Base-by-base conservation (phyloP, 257 asterid species). In the Lithospermum erythrorhizon region DNA sequence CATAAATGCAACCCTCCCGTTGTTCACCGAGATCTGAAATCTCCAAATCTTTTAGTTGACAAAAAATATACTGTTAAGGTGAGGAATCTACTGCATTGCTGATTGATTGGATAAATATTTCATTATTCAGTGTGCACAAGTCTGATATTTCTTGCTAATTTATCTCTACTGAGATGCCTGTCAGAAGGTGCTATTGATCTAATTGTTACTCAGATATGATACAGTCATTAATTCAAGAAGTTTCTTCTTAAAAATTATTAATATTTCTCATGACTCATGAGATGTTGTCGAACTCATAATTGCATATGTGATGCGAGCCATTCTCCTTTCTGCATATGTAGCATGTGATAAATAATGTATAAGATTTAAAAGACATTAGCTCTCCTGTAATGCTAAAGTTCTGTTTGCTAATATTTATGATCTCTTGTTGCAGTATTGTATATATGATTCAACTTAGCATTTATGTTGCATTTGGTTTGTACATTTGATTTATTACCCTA, bases 1-100 rank as follows among this genome's bases (percentile, higher is more conserved):
- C 97, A 90, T 75, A 87, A 78, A 70, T 78, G 80, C 71, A 90
- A 79, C 59, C 97, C 97, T 71, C 97, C 97, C 30, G 71, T 90
- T 74, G 96, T 90, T 76, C 97, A 90, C 52, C 79, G 97, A 13
- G 97, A 90, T 76, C 71, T 90, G 69, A 90, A 90, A 78, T 90
- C 97, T 70, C 97, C 97, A 47, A 90, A 90, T 82, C 96, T 90
- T 61, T 72, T 90, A 64, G 96, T 91, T 71, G 98, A 91, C 84
- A 91, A 56, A 62, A 91, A 86, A 78, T 91, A 84, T 57, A 91
- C 98, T 8, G 98, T 88, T 72, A 91, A 91, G 95, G 98, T 91
- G 74, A 78, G 80, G 61, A 35, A 22, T 69, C 57, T 68, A 48
- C 65, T 53, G 59, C 62, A 18, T 32, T 30, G 19, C 23, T 62